These are phyloP conservation scores for Phtheirospermum japonicum DNA, from an alignment of 257 asterid genomes.

Conservation along the genomic window DNA sequence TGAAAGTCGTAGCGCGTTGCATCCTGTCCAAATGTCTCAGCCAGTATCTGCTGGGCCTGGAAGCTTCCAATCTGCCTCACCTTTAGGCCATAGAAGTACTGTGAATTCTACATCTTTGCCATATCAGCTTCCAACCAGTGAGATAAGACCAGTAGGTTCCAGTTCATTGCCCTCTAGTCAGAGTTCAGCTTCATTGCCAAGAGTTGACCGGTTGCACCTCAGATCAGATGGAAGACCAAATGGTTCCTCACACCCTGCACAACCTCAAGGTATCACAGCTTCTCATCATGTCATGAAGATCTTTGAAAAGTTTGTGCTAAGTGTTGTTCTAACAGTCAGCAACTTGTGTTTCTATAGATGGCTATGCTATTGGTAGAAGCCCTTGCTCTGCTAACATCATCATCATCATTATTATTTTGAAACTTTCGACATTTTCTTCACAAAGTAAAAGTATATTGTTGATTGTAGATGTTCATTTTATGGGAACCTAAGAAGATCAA, in stretches of 20 bases:
- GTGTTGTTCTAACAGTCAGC: constrained; percentile 18
- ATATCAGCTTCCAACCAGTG: constrained; percentile 90
- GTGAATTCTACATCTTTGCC: constrained; percentile 53
- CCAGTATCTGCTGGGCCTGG: constrained; percentile 57
- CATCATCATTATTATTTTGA: not conserved
- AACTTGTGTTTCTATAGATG: constrained; percentile 9
- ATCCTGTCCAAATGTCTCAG: constrained; percentile 47
- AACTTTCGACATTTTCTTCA: not conserved
- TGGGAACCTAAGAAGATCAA: constrained; percentile 10
- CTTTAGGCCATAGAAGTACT: constrained; percentile 41
- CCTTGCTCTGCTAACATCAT: not conserved
- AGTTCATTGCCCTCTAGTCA: constrained; percentile 51
- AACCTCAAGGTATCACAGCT: constrained; percentile 56
- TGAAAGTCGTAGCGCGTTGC: constrained; percentile 49
- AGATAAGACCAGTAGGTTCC: constrained; percentile 64
- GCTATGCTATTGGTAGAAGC: constrained; percentile 17
- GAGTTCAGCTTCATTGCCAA: constrained; percentile 50
- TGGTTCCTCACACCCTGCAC: constrained; percentile 58
- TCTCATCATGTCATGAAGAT: constrained; percentile 3
- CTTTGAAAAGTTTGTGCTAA: constrained; percentile 20
- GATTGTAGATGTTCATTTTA: not conserved
- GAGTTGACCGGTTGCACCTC: constrained; percentile 59
- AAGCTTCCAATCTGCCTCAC: constrained; percentile 44
- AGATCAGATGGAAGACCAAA: constrained; percentile 68
- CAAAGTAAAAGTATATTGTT: constrained; percentile 16